Evolutionary conservation across 495 filamentous ascomycete genomes (phyloP).

Genomic region (Penicillium roqueforti): DNA sequence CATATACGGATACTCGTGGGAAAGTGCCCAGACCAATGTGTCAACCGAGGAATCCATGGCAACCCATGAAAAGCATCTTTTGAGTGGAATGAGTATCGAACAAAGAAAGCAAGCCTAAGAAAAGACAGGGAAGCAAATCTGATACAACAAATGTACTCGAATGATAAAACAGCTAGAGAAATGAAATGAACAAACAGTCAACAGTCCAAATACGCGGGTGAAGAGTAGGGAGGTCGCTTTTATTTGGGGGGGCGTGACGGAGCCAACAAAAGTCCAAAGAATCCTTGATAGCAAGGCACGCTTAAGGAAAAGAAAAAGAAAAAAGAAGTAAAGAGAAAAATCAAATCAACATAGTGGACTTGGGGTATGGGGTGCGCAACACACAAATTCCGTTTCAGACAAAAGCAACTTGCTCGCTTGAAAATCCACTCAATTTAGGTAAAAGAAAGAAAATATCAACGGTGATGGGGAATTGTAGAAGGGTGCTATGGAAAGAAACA

Average conservation of each 20-base stretch:
- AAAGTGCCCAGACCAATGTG: constrained; percentile 20
- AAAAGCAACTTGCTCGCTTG: constrained; percentile 43
- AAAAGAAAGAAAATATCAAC: constrained; percentile 11
- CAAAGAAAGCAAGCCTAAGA: constrained; percentile 19
- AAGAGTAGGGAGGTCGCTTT: constrained; percentile 40
- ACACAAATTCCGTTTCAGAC: constrained; percentile 48
- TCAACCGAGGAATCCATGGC: constrained; percentile 19
- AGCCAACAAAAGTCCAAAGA: constrained; percentile 37
- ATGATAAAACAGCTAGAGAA: constrained; percentile 31
- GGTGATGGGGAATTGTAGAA: constrained; percentile 10
- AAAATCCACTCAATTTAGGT: constrained; percentile 42
- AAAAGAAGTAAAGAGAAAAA: constrained; percentile 16
- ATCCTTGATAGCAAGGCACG: constrained; percentile 27
- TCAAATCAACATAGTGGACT: constrained; percentile 43
- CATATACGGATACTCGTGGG: constrained; percentile 27
- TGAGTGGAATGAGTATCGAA: constrained; percentile 20
- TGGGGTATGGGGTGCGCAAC: constrained; percentile 48
- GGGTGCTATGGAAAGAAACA: constrained; percentile 10
- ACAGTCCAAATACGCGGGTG: constrained; percentile 12
- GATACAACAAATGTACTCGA: constrained; percentile 32
- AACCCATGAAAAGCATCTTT: constrained; percentile 14
- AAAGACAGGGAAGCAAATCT: constrained; percentile 19
- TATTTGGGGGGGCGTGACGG: constrained; percentile 38
- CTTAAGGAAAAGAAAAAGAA: constrained; percentile 28
- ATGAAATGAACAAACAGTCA: constrained; percentile 25